phyloP scores from a whole-genome alignment of 2,329 filamentous ascomycete genomes.

The Thielaviopsis punctulata region DNA sequence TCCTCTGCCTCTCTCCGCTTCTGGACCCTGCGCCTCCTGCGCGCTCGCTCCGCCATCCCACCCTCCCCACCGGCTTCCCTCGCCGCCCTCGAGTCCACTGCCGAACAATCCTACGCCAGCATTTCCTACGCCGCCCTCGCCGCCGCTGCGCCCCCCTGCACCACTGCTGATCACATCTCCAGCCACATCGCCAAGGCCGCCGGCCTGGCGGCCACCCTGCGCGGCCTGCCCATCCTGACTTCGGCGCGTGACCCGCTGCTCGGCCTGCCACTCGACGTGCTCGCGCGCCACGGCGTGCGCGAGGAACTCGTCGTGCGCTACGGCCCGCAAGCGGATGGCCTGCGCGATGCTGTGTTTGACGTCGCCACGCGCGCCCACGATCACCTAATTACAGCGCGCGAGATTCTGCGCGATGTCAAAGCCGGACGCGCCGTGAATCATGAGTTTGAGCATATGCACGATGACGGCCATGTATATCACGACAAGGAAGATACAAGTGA shows the following conservation, averaged over 20 bases:
- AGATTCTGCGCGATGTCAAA: constrained; percentile 72
- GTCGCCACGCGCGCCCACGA: constrained; percentile 91
- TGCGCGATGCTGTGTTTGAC: constrained; percentile 78
- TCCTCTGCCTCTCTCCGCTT: constrained; percentile 42
- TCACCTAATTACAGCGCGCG: constrained; percentile 80
- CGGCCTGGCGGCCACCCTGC: constrained; percentile 72
- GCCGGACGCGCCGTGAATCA: constrained; percentile 62
- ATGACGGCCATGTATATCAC: constrained; percentile 49
- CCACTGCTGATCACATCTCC: constrained; percentile 81
- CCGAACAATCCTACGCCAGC: constrained; percentile 87
- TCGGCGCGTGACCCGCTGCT: constrained; percentile 13
- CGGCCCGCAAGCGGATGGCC: constrained; percentile 59
- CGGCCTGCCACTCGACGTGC: constrained; percentile 64
- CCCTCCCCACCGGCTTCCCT: constrained; percentile 67
- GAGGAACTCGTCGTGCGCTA: constrained; percentile 81
- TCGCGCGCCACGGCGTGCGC: constrained; percentile 62
- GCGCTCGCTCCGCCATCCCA: constrained; percentile 64
- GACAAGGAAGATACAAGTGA: constrained; percentile 22
- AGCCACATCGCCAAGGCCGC: constrained; percentile 90
- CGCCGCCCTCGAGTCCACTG: constrained; percentile 65
- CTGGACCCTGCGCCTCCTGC: constrained; percentile 63
- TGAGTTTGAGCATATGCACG: constrained; percentile 64
- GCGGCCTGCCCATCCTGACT: constrained; percentile 76
- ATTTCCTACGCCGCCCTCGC: constrained; percentile 78
- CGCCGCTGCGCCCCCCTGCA: constrained; percentile 58